Conservation (phyloP, 805 yeast species). For the Starmerella ratchasimensis region DNA sequence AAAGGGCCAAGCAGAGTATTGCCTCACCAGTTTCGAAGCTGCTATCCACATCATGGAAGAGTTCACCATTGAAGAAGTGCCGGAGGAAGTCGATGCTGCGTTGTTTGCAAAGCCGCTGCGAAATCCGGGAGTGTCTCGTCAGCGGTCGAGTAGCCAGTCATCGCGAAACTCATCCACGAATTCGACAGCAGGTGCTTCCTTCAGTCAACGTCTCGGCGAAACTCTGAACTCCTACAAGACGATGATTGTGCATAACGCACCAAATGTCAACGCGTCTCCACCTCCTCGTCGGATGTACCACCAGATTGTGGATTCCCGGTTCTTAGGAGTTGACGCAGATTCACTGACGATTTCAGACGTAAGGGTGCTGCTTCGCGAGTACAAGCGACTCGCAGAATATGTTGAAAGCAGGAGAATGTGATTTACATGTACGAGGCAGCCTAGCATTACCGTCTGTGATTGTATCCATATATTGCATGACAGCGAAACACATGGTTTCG, state of each 20-base stretch:
- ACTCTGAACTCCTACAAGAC: constrained; percentile 21
- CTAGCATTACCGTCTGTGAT: neutral
- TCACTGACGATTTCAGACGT: constrained; percentile 27
- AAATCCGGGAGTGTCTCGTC: constrained; percentile 7
- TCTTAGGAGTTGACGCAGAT: constrained; percentile 22
- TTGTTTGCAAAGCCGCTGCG: constrained; percentile 15
- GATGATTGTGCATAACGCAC: constrained; percentile 4
- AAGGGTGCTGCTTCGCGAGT: constrained; percentile 26
- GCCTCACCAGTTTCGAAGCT: constrained; percentile 34
- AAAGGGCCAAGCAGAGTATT: constrained; percentile 30
- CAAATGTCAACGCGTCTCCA: too few species aligned
- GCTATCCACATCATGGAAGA: constrained; percentile 29
- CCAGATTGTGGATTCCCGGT: constrained; percentile 15
- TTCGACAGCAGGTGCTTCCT: constrained; percentile 12
- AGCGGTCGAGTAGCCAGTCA: constrained; percentile 17
- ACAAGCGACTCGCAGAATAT: constrained; percentile 26
- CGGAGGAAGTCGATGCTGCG: constrained; percentile 20
- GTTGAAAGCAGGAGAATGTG: constrained; percentile 4
- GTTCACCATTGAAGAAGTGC: constrained; percentile 24
- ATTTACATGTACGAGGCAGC: neutral
- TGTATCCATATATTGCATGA: neutral
- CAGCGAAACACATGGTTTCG: too few species aligned
- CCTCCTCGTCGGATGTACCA: constrained; percentile 1
- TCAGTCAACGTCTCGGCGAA: constrained; percentile 24
- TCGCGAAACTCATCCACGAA: constrained; percentile 23